phyloP scores from a whole-genome alignment of 2,329 filamentous ascomycete genomes.

The Neofusicoccum kwambonambiense region DNA sequence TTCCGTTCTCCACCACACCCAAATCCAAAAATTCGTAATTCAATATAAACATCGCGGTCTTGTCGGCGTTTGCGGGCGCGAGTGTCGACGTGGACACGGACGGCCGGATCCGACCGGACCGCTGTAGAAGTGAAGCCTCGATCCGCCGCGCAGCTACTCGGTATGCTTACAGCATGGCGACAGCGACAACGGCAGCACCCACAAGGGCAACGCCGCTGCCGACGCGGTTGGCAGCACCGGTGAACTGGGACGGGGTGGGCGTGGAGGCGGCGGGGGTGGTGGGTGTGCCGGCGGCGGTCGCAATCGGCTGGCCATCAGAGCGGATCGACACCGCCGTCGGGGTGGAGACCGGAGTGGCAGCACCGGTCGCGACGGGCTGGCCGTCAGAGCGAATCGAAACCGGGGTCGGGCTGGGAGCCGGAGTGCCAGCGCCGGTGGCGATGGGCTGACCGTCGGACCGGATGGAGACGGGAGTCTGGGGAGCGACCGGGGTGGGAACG shows the following conservation, averaged over 20 bases:
- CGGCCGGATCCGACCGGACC: not conserved
- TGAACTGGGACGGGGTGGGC: slow-evolving; percentile 21
- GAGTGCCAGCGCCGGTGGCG: not conserved
- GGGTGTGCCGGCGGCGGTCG: slow-evolving; percentile 23
- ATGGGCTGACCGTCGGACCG: slow-evolving; percentile 15
- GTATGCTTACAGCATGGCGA: slow-evolving; percentile 8
- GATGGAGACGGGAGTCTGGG: slow-evolving; percentile 14
- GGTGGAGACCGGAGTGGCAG: not conserved
- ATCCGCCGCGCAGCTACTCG: not conserved
- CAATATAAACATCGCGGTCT: slow-evolving; percentile 3
- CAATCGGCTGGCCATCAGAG: slow-evolving; percentile 16
- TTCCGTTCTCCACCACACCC: not conserved
- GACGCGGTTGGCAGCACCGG: not conserved
- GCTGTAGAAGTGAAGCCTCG: not conserved
- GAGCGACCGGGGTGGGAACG: no score
- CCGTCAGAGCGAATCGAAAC: slow-evolving; percentile 15
- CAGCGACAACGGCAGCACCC: slow-evolving; percentile 11
- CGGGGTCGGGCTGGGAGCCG: not conserved
- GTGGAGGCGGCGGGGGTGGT: slow-evolving; percentile 17
- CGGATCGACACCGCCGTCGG: no score
- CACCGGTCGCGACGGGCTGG: slow-evolving; percentile 21
- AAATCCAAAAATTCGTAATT: not conserved
- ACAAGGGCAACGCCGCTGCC: slow-evolving; percentile 13
- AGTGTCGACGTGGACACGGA: no score
- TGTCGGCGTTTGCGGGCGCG: not conserved